Base-by-base conservation (phyloP, 495 filamentous ascomycete genomes). In the Aspergillus sclerotioniger region DNA sequence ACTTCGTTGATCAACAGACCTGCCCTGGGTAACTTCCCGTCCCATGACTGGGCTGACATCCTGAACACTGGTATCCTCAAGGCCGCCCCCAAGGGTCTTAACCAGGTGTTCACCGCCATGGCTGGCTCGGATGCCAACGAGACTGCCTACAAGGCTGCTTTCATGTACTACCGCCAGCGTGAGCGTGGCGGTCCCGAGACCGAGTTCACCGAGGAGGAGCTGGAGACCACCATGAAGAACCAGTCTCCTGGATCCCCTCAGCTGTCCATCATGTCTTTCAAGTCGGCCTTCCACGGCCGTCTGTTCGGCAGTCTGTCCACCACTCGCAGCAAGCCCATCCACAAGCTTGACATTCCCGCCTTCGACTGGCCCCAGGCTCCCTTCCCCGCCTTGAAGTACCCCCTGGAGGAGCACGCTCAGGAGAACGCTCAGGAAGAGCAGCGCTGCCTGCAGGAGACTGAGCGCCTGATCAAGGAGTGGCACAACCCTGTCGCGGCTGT, bases 331-430 rank as follows among this genome's bases (percentile, higher is more conserved):
- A 98, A 98, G 82, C 84, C 94, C 17, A 94, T 98, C 76, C 94
- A 98, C 82, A 98, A 98, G 76, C 81, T 98, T 61, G 94, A 98
- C 67, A 98, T 98, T 67, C 94, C 94, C 10, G 91, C 95, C 61
- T 98, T 98, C 68, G 88, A 97, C 78, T 98, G 94, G 94, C 94
- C 94, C 39, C 93, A 96, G 71, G 93, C 95, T 45, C 83, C 90
- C 44, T 98, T 98, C 81, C 94, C 94, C 10, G 60, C 72, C 55
- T 80, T 96, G 62, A 92, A 93, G 74, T 98, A 98, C 78, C 94
- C 94, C 6, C 84, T 98, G 12, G 90, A 92, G 59, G 80, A 91
- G 46, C 84, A 93, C 73, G 86, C 76, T 29, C 82, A 85, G 67
- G 92, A 95, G 69, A 98, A 98, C 71, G 84, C 82, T 19, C 77